Percentiles rank a stretch among this genome's conserved stretches.
These are phyloP conservation scores for Artemisia argyi DNA, from an alignment of 129 eudicot genomes.

Conservation along the genomic window DNA sequence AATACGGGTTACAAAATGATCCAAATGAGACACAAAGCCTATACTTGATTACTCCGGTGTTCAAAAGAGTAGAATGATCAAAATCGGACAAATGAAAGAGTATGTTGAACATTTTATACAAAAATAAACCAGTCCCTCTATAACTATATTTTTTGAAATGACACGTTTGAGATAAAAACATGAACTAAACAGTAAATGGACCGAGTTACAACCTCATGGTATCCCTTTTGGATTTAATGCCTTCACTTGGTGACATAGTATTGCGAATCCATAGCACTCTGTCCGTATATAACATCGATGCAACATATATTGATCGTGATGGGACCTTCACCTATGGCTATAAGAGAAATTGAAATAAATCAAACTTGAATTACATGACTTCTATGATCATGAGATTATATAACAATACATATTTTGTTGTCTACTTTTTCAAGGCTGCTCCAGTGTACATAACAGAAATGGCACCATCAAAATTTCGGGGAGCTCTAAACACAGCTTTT, in stretches of 20 bases:
- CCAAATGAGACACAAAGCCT: no score
- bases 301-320: not conserved
- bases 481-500: slow-evolving; percentile 43
- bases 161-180: no score
- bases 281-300: not conserved
- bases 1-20: no score
- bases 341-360: not conserved
- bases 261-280: not conserved
- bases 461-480: slow-evolving; percentile 61
- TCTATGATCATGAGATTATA: not conserved
- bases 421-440: slow-evolving; percentile 42
- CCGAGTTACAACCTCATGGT: no score
- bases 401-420: slow-evolving; percentile 8
- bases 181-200: no score
- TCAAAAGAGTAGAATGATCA: no score
- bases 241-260: not conserved
- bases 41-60: no score
- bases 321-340: not conserved
- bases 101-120: no score
- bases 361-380: not conserved
- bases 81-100: no score
- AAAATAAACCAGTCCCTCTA: no score
- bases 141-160: no score
- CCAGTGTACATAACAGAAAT: slow-evolving; percentile 53
- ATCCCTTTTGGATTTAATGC: no score